Conservation (phyloP, 2,329 filamentous ascomycete genomes). For the Coniochaeta ligniaria region DNA sequence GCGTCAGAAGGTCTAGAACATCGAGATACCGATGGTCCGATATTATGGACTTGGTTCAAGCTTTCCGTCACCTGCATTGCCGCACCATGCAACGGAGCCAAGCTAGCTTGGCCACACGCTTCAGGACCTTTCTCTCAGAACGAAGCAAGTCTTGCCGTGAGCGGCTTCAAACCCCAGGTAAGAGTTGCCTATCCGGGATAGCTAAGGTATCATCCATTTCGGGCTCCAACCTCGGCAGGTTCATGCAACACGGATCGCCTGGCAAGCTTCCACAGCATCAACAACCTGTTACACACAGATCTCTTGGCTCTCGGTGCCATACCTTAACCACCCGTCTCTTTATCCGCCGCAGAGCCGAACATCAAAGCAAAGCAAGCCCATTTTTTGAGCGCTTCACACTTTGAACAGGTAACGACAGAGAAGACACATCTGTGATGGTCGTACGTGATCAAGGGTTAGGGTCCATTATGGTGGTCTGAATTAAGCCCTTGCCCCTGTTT, state of each 20-base stretch:
- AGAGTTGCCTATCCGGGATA: background rate
- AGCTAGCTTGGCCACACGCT: background rate
- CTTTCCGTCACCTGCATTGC: background rate
- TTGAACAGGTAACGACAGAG: no score
- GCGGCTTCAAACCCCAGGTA: background rate
- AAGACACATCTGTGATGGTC: no score
- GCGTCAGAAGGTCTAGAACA: background rate
- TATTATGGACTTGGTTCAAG: background rate
- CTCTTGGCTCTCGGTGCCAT: background rate
- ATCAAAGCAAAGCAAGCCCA: background rate
- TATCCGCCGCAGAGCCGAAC: background rate
- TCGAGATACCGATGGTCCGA: background rate
- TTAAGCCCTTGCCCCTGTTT: background rate
- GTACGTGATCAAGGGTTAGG: background rate
- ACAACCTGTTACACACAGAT: background rate
- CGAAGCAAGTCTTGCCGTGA: background rate
- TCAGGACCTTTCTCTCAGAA: background rate
- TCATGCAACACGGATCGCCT: background rate
- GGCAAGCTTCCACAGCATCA: background rate
- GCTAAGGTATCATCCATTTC: background rate
- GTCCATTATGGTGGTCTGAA: background rate
- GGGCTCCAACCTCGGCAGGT: background rate
- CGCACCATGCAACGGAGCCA: background rate
- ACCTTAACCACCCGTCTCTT: background rate
- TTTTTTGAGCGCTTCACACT: no score